Evolutionary conservation across 176 grass and related monocot species (phyloP).

Genomic region (Musa beccarii): DNA sequence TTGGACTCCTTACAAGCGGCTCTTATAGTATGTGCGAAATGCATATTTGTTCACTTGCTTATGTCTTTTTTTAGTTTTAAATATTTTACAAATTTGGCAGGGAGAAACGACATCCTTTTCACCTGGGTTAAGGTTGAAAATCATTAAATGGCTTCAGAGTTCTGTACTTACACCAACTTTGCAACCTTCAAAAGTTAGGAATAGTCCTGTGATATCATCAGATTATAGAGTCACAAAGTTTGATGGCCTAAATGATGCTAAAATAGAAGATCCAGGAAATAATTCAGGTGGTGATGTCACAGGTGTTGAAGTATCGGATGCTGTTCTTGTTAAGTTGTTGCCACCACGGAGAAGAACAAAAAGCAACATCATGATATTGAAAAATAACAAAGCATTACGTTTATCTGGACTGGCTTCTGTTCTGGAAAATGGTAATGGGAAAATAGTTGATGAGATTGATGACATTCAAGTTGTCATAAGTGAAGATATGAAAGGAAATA

Average conservation of each 20-base stretch:
- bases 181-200: constrained; percentile 33
- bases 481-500: constrained; percentile 36
- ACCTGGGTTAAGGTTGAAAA: constrained; percentile 87
- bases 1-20: constrained; percentile 88
- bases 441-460: constrained; percentile 23
- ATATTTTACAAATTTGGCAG: constrained; percentile 41
- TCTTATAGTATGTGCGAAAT: constrained; percentile 50
- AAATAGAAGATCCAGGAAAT: constrained; percentile 23
- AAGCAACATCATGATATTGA: constrained; percentile 25
- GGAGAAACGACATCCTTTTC: constrained; percentile 96
- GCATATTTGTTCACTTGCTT: not conserved
- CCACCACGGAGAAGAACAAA: constrained; percentile 27
- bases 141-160: constrained; percentile 85
- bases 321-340: constrained; percentile 26
- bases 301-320: constrained; percentile 23
- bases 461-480: constrained; percentile 18
- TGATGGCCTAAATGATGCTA: constrained; percentile 28
- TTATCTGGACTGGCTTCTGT: constrained; percentile 20
- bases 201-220: constrained; percentile 25
- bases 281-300: constrained; percentile 10
- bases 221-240: constrained; percentile 31
- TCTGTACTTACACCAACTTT: constrained; percentile 35
- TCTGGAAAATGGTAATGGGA: constrained; percentile 40
- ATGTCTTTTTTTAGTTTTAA: not conserved
- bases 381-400: constrained; percentile 25